Evolutionary conservation across 2,329 filamentous ascomycete genomes (phyloP).

Genomic region (Phialophora verrucosa): DNA sequence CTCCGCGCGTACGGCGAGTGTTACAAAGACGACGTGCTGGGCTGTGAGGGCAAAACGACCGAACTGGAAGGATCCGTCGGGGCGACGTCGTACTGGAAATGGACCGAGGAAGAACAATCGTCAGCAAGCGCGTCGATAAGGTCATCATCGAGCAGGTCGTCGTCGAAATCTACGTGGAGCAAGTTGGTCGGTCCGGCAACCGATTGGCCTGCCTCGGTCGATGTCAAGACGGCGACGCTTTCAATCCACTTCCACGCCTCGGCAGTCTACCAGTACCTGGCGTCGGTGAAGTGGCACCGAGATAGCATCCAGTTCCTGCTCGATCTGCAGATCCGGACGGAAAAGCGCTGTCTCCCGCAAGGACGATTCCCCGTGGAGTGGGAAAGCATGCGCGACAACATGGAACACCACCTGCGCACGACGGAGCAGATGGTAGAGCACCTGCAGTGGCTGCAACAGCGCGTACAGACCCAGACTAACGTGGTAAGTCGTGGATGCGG

Average conservation of each 20-base stretch:
- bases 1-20: neutral
- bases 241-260: neutral
- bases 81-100: neutral
- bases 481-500: conserved; percentile 1
- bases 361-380: too few relatives aligned
- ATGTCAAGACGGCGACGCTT: neutral
- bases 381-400: too few relatives aligned
- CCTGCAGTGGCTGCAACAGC: neutral
- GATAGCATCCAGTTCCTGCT: too few relatives aligned
- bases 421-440: neutral
- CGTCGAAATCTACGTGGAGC: too few relatives aligned
- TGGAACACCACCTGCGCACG: neutral
- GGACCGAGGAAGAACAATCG: too few relatives aligned
- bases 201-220: neutral
- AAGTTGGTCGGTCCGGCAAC: neutral
- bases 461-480: neutral
- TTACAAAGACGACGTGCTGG: neutral
- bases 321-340: too few relatives aligned
- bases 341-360: too few relatives aligned
- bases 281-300: too few relatives aligned
- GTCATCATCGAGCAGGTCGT: neutral
- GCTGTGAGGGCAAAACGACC: too few relatives aligned
- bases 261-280: neutral
- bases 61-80: neutral
- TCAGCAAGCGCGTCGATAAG: too few relatives aligned